These are phyloP conservation scores for Mycena vitilis DNA, from an alignment of 768 basidiomycete genomes.

Conservation along the genomic window DNA sequence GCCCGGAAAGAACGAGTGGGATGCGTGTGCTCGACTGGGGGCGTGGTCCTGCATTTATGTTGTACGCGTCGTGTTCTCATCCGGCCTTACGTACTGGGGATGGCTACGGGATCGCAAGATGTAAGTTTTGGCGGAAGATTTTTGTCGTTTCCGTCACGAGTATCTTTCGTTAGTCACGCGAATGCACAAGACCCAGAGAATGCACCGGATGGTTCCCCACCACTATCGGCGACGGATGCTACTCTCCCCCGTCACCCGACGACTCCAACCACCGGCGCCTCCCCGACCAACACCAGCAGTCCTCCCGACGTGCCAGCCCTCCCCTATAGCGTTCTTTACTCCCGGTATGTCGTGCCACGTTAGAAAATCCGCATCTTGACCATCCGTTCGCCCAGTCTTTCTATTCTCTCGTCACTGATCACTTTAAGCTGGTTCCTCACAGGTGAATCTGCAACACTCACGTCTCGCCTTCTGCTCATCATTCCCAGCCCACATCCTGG, in stretches of 20 bases:
- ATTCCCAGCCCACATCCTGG: slow-evolving; percentile 73
- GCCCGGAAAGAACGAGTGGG: slow-evolving; percentile 56
- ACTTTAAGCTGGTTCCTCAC: slow-evolving; percentile 88
- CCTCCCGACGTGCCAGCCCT: slow-evolving; percentile 38
- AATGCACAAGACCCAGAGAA: slow-evolving; percentile 28
- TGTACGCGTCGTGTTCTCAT: slow-evolving; percentile 56
- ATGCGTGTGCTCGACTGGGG: slow-evolving; percentile 64
- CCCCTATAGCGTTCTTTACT: slow-evolving; percentile 48
- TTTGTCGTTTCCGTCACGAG: slow-evolving; percentile 7
- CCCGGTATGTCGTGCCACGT: slow-evolving; percentile 49
- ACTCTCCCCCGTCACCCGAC: neutral
- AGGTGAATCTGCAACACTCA: slow-evolving; percentile 9
- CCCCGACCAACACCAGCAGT: neutral
- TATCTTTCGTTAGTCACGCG: slow-evolving; percentile 22
- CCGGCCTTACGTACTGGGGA: slow-evolving; percentile 61
- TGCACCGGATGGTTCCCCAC: slow-evolving; percentile 2
- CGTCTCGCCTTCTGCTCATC: neutral
- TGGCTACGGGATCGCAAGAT: slow-evolving; percentile 50
- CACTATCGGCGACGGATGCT: slow-evolving; percentile 2
- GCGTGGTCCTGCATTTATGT: slow-evolving; percentile 70
- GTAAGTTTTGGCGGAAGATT: slow-evolving; percentile 36
- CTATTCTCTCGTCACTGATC: slow-evolving; percentile 67
- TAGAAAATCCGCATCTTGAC: slow-evolving; percentile 40
- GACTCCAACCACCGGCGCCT: neutral
- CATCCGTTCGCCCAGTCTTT: slow-evolving; percentile 30